Conservation (phyloP, 2,329 filamentous ascomycete genomes). For the Xylaria sp. region DNA sequence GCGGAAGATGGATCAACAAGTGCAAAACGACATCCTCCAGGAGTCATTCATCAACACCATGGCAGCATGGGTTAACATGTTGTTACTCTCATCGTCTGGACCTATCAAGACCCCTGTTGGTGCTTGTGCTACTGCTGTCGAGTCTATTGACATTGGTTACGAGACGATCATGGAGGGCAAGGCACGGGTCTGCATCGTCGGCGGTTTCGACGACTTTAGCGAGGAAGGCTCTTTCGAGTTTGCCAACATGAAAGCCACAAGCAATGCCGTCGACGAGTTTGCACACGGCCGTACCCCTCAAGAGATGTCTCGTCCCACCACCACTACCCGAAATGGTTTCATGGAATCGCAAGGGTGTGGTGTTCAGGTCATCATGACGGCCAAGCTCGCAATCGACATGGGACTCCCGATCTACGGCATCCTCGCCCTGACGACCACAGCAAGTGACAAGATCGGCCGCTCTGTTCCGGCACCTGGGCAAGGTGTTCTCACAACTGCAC, state of each 20-base stretch:
- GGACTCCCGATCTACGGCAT: constrained; percentile 98
- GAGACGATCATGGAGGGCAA: constrained; percentile 99
- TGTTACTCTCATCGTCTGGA: constrained; percentile 94
- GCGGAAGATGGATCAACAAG: constrained; percentile 93
- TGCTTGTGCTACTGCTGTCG: constrained; percentile 95
- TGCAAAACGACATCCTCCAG: constrained; percentile 98
- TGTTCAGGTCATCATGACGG: constrained; percentile 99
- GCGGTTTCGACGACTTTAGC: constrained; percentile 99
- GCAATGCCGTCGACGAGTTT: constrained; percentile 96
- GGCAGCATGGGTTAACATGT: constrained; percentile 99
- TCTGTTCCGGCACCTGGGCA: constrained; percentile 96
- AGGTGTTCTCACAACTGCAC: constrained; percentile 94
- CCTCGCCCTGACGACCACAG: constrained; percentile 90
- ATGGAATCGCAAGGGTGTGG: constrained; percentile 99
- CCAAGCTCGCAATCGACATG: constrained; percentile 95
- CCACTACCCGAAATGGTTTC: constrained; percentile 96
- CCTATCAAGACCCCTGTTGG: constrained; percentile 99
- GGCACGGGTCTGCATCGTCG: constrained; percentile 95
- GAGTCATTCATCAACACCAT: constrained; percentile 99
- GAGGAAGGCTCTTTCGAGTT: constrained; percentile 99
- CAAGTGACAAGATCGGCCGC: constrained; percentile 98
- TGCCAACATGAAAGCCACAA: constrained; percentile 99
- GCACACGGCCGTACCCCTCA: constrained; percentile 92
- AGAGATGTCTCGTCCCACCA: constrained; percentile 98
- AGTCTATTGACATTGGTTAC: constrained; percentile 97